phyloP scores from a whole-genome alignment of 768 basidiomycete species.

The Auricularia sp. region DNA sequence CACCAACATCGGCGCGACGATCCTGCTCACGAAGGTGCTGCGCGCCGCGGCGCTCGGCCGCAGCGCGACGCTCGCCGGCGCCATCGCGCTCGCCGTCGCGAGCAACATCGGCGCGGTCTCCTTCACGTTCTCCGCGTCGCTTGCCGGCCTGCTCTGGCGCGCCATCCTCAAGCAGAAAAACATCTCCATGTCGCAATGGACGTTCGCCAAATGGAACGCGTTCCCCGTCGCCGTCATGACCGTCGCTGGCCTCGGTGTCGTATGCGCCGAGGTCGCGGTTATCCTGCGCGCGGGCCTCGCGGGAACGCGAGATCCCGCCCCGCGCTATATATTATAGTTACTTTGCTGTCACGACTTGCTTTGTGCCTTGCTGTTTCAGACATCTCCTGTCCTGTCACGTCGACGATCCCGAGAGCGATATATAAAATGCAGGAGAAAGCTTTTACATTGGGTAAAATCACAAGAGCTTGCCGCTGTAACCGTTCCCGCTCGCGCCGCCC shows the following conservation, averaged over 20 bases:
- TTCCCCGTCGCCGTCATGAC: slow-evolving; percentile 59
- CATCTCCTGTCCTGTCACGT: not conserved
- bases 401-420: not conserved
- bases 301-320: not conserved
- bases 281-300: not conserved
- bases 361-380: not conserved
- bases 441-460: slow-evolving; percentile 5
- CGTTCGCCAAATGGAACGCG: slow-evolving; percentile 68
- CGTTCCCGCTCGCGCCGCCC: slow-evolving; percentile 13
- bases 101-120: slow-evolving; percentile 88
- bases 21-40: slow-evolving; percentile 75
- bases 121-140: slow-evolving; percentile 78
- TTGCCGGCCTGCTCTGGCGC: slow-evolving; percentile 83
- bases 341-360: not conserved
- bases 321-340: not conserved
- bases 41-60: slow-evolving; percentile 32
- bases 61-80: slow-evolving; percentile 41
- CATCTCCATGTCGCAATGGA: slow-evolving; percentile 45
- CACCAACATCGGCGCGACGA: slow-evolving; percentile 87
- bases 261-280: slow-evolving; percentile 68
- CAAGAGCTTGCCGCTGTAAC: slow-evolving; percentile 12
- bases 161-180: slow-evolving; percentile 64
- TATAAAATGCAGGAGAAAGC: not conserved
- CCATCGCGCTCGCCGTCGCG: slow-evolving; percentile 63
- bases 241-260: slow-evolving; percentile 52